Evolutionary conservation across 768 basidiomycete species (phyloP).

Genomic region (Kwoniella dendrophila): DNA sequence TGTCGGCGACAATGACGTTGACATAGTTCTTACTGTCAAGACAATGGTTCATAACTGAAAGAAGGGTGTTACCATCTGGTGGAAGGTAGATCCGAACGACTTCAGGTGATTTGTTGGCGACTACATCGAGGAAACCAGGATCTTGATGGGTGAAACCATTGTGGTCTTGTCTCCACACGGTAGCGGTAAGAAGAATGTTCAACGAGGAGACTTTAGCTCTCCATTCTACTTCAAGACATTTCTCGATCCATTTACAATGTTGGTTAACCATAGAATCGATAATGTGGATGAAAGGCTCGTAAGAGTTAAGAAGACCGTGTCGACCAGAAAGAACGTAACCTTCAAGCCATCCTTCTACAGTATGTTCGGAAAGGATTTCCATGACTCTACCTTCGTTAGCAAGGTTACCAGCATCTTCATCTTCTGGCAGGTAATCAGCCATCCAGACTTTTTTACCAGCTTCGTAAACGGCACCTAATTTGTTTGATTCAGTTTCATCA

Average conservation of each 20-base stretch:
- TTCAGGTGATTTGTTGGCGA: conserved; percentile 70
- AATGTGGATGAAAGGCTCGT: conserved; percentile 81
- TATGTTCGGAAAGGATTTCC: conserved; percentile 67
- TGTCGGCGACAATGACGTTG: conserved; percentile 75
- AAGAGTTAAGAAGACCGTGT: conserved; percentile 76
- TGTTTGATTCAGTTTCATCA: conserved; percentile 80
- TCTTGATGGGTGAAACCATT: conserved; percentile 84
- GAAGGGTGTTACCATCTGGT: conserved; percentile 81
- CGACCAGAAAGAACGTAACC: conserved; percentile 85
- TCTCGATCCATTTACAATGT: conserved; percentile 84
- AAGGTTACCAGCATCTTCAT: conserved; percentile 43
- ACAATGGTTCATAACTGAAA: conserved; percentile 83
- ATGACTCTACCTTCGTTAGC: conserved; percentile 71
- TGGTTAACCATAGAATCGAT: conserved; percentile 63
- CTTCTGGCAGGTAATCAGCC: conserved; percentile 84
- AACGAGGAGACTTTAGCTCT: conserved; percentile 57
- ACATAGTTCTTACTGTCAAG: conserved; percentile 72
- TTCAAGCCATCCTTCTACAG: conserved; percentile 67
- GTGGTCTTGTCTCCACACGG: conserved; percentile 71
- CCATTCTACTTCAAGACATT: conserved; percentile 70
- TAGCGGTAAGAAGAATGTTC: conserved; percentile 77
- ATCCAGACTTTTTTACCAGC: conserved; percentile 62
- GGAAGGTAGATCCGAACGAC: conserved; percentile 62
- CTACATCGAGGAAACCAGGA: conserved; percentile 71
- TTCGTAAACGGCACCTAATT: conserved; percentile 67